Evolutionary conservation across 352 stramenopile species (phyloP).

Genomic region (Aphanomyces invadans): DNA sequence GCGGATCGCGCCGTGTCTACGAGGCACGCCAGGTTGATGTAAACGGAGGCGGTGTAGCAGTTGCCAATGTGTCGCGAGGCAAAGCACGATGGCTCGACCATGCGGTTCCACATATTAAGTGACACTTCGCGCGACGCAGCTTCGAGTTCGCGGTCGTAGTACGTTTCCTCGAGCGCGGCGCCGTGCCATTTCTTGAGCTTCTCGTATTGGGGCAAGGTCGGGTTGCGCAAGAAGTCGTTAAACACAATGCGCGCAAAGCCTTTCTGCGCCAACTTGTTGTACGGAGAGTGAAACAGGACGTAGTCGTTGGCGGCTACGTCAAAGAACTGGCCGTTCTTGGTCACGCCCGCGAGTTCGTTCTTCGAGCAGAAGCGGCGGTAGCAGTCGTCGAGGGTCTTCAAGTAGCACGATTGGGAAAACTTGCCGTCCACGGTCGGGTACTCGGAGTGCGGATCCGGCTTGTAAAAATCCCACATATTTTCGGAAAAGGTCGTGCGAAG

Average conservation of each 20-base stretch:
- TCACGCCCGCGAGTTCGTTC: constrained; percentile 32
- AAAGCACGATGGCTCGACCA: constrained; percentile 77
- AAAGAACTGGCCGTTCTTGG: constrained; percentile 31
- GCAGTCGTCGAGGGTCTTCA: constrained; percentile 92
- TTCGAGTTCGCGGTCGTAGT: constrained; percentile 88
- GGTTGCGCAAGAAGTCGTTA: constrained; percentile 43
- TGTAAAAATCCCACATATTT: constrained; percentile 99
- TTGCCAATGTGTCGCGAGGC: constrained; percentile 91
- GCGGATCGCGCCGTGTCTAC: constrained; percentile 48
- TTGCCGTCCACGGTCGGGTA: constrained; percentile 95
- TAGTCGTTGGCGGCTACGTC: constrained; percentile 80
- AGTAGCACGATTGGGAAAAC: constrained; percentile 93
- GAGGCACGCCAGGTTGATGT: constrained; percentile 92
- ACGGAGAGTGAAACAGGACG: constrained; percentile 96
- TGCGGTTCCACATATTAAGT: constrained; percentile 60
- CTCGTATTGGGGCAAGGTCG: constrained; percentile 28
- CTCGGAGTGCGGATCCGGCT: constrained; percentile 86
- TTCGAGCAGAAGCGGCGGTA: constrained; percentile 89
- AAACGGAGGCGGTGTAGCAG: constrained; percentile 96
- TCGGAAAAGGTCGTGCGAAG: constrained; percentile 87
- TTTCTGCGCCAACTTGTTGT: constrained; percentile 99
- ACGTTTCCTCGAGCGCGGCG: constrained; percentile 85
- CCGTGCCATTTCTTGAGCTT: constrained; percentile 61
- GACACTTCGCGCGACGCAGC: constrained; percentile 73
- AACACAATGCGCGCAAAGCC: constrained; percentile 82